Evolutionary conservation across 192 early-diverging fungal species (phyloP).

Genomic region (Coemansia sp.): DNA sequence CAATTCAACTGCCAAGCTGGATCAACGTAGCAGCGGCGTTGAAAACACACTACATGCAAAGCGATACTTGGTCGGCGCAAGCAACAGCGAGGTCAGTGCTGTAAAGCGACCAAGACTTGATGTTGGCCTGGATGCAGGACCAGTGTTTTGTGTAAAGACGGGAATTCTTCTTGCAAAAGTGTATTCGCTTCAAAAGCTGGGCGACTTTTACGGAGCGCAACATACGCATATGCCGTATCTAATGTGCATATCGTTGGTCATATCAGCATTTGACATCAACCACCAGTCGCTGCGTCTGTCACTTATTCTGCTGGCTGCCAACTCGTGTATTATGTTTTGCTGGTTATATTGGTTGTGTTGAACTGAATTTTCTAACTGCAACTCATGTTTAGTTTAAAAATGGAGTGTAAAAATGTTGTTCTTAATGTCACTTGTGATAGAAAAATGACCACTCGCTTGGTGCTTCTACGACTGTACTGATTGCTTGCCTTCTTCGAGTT

Average conservation of each 20-base stretch:
- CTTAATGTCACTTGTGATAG: neutral
- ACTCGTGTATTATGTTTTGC: conserved; percentile 2
- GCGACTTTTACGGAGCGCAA: conserved; percentile 4
- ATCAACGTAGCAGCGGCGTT: neutral
- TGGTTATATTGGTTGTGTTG: conserved; percentile 1
- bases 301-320: conserved; percentile 22
- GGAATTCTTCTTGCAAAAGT: conserved; percentile 34
- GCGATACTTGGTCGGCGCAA: neutral
- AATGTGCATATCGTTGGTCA: conserved; percentile 26
- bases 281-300: conserved; percentile 24
- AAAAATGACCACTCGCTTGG: neutral
- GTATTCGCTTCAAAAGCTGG: conserved; percentile 29
- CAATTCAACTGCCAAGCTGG: neutral
- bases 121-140: neutral
- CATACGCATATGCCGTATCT: conserved; percentile 12
- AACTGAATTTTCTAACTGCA: neutral
- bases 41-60: neutral
- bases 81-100: neutral
- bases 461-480: too few relatives aligned
- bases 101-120: conserved; percentile 8
- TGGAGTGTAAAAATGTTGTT: neutral
- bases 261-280: conserved; percentile 45
- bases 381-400: neutral
- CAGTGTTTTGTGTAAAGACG: conserved; percentile 39
- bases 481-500: neutral